Evolutionary conservation across 1,284 basidiomycete species (phyloP).

Genomic region (Cryptococcus wingfieldii): DNA sequence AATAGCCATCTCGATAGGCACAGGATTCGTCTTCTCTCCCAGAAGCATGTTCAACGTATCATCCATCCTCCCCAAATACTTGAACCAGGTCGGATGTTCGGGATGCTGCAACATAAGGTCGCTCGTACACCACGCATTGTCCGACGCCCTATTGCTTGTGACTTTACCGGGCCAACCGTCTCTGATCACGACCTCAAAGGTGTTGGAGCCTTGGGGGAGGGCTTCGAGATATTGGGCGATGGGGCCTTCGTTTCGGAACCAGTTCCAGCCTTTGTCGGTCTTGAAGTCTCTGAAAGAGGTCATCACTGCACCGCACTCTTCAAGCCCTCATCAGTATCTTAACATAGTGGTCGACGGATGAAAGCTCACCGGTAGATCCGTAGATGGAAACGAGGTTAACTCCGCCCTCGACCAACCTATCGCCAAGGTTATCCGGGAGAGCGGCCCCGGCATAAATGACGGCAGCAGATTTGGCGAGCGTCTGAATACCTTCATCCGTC

Average conservation of each 20-base stretch:
- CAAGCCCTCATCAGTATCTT: not conserved
- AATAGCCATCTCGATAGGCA: slow-evolving; percentile 46
- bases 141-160: slow-evolving; percentile 54
- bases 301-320: slow-evolving; percentile 43
- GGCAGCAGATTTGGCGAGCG: slow-evolving; percentile 54
- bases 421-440: slow-evolving; percentile 55
- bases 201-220: slow-evolving; percentile 51
- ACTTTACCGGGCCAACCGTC: slow-evolving; percentile 59
- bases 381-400: slow-evolving; percentile 58
- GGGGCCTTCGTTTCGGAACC: slow-evolving; percentile 51
- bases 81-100: slow-evolving; percentile 51
- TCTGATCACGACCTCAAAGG: slow-evolving; percentile 56
- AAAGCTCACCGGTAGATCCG: slow-evolving; percentile 50
- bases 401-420: slow-evolving; percentile 54
- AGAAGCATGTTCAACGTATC: slow-evolving; percentile 53
- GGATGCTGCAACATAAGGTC: slow-evolving; percentile 58
- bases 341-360: not conserved
- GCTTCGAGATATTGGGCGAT: slow-evolving; percentile 52
- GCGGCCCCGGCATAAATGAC: slow-evolving; percentile 51
- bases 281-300: slow-evolving; percentile 51
- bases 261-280: slow-evolving; percentile 61
- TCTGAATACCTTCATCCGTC: slow-evolving; percentile 51
- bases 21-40: slow-evolving; percentile 60
- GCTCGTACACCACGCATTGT: slow-evolving; percentile 59
- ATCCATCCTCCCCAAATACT: slow-evolving; percentile 59